Conservation (phyloP, 345 rosid species). For the Euphorbia peplus region DNA sequence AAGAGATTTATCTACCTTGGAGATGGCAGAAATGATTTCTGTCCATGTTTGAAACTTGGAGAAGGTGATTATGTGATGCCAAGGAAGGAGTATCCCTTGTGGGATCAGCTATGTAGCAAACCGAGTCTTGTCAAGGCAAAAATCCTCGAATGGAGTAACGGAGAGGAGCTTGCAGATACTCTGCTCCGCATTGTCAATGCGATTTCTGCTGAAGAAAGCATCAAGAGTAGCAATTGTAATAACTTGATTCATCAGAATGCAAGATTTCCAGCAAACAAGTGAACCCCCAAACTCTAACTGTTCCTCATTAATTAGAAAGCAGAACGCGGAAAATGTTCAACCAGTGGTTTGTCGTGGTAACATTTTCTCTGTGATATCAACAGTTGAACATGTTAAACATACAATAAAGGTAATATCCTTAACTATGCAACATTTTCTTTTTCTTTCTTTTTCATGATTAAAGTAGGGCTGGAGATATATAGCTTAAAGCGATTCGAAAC, state of each 20-base stretch:
- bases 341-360: background rate
- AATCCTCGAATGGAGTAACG: slow-evolving; percentile 65
- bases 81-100: slow-evolving; percentile 62
- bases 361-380: background rate
- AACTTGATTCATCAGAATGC: slow-evolving; percentile 8
- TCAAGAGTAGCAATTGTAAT: slow-evolving; percentile 2
- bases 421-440: no score
- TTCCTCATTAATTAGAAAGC: slow-evolving; percentile 1
- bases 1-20: slow-evolving; percentile 64
- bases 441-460: background rate
- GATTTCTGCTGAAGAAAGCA: slow-evolving; percentile 23
- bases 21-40: slow-evolving; percentile 82
- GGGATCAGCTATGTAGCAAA: slow-evolving; percentile 41
- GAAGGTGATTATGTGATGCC: slow-evolving; percentile 67
- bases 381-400: background rate
- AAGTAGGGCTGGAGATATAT: no score
- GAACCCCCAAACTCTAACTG: slow-evolving; percentile 1
- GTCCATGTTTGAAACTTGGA: slow-evolving; percentile 63
- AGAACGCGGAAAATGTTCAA: background rate
- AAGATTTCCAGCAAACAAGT: slow-evolving; percentile 15
- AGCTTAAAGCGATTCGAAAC: no score
- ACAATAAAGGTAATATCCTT: background rate
- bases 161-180: slow-evolving; percentile 50
- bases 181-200: slow-evolving; percentile 43
- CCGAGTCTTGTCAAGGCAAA: slow-evolving; percentile 53